A percentile compares a stretch with the other conserved stretches of the same genome.
phyloP scores from a whole-genome alignment of 2,329 filamentous ascomycete species.

The Neopestalotiopsis sp. region DNA sequence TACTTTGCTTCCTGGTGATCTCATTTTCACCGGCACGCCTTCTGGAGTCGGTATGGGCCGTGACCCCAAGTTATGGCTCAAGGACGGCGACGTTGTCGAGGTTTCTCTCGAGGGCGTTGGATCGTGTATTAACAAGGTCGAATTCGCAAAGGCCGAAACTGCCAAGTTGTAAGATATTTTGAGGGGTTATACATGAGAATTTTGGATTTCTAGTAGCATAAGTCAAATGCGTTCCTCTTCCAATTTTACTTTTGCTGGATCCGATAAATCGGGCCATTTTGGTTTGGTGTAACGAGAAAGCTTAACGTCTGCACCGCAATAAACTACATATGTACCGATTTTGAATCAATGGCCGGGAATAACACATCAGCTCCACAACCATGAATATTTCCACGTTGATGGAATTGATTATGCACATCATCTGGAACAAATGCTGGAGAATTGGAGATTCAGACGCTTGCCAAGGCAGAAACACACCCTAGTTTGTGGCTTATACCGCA shows the following conservation, averaged over 20 bases:
- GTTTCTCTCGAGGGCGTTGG: constrained; percentile 72
- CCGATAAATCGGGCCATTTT: no score
- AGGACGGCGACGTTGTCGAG: constrained; percentile 73
- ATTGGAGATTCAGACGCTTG: background rate
- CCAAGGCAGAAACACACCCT: background rate
- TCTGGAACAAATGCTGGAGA: background rate
- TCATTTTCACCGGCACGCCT: constrained; percentile 74
- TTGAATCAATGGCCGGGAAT: no score
- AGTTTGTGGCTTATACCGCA: background rate
- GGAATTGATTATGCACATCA: no score
- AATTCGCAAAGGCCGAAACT: constrained; percentile 42
- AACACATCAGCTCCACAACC: no score
- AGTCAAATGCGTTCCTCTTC: background rate
- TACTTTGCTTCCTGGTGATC: constrained; percentile 66
- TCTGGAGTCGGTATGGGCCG: constrained; percentile 75
- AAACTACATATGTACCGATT: no score
- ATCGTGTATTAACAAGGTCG: constrained; percentile 59
- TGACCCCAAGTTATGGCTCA: constrained; percentile 70
- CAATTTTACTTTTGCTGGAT: background rate
- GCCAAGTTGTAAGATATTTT: constrained; percentile 38
- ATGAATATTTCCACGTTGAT: no score
- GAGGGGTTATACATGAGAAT: background rate
- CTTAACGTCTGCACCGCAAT: no score
- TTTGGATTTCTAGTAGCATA: background rate
- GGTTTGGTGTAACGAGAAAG: no score